Percentiles rank a stretch among this genome's conserved stretches.
These are phyloP conservation scores for Talaromyces sp. DNA, from an alignment of 2,329 filamentous ascomycete species.

Conservation along the genomic window DNA sequence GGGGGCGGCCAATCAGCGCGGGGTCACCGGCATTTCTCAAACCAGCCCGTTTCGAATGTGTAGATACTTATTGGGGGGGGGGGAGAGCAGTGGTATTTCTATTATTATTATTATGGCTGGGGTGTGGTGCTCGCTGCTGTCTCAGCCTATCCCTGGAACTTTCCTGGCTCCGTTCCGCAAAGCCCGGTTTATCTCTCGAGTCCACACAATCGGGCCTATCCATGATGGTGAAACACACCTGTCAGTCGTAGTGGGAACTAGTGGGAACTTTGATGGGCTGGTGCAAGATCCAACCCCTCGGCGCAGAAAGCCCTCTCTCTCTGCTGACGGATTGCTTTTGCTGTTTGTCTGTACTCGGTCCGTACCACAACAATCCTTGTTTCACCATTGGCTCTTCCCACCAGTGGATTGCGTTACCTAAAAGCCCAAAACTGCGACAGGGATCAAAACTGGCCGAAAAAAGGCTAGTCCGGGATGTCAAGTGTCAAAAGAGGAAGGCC, in stretches of 20 bases:
- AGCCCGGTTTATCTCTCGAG: neutral
- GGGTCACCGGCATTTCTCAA: neutral
- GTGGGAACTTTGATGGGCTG: neutral
- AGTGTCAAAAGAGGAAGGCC: neutral
- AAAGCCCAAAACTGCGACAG: neutral
- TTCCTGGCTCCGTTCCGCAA: neutral
- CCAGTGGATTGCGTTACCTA: neutral
- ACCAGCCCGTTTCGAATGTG: neutral
- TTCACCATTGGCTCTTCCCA: neutral
- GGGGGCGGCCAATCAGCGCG: neutral
- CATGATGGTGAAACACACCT: neutral
- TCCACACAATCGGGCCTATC: neutral
- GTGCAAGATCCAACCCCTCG: neutral
- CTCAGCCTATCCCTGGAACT: neutral
- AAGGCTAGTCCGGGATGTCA: neutral
- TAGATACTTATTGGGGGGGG: neutral
- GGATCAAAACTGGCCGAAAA: neutral
- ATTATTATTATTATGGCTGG: neutral
- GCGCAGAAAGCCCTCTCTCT: neutral
- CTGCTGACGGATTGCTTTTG: neutral
- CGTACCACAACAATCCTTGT: neutral
- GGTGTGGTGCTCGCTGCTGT: neutral
- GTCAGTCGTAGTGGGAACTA: neutral
- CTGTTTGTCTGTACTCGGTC: neutral
- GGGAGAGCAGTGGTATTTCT: neutral